Percentiles rank a stretch among this genome's conserved stretches.
Conservation (phyloP, 805 yeast genomes). For the Yamadazyma philogaea region DNA sequence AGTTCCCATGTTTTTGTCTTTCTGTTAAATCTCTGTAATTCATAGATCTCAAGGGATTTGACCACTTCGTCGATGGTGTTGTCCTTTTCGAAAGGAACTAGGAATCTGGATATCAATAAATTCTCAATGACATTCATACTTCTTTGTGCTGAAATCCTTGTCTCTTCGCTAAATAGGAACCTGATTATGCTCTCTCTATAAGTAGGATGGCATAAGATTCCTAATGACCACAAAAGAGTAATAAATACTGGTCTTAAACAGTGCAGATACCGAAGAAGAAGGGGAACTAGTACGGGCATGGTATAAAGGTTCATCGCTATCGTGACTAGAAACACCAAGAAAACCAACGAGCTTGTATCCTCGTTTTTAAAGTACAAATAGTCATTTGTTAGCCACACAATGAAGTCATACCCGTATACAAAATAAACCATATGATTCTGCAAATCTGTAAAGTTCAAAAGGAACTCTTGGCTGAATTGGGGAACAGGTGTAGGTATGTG, state of each 20-base stretch:
- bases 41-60: conserved; percentile 62
- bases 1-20: conserved; percentile 58
- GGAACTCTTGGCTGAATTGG: conserved; percentile 73
- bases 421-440: conserved; percentile 77
- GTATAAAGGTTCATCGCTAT: conserved; percentile 22
- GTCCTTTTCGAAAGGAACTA: conserved; percentile 12
- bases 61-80: conserved; percentile 16
- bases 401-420: conserved; percentile 57
- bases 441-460: conserved; percentile 74
- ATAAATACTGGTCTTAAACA: conserved; percentile 31
- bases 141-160: conserved; percentile 50
- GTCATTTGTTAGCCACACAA: conserved; percentile 46
- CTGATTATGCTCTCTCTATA: conserved; percentile 47
- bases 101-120: conserved; percentile 18
- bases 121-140: conserved; percentile 49
- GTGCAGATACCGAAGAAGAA: conserved; percentile 27
- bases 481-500: conserved; percentile 68
- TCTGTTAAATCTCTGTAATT: conserved; percentile 54
- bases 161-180: conserved; percentile 58
- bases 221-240: conserved; percentile 47
- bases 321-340: conserved; percentile 32
- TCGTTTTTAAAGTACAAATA: conserved; percentile 67
- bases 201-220: conserved; percentile 49
- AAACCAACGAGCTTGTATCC: conserved; percentile 52
- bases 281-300: conserved; percentile 27